phyloP scores from a whole-genome alignment of 129 eudicot genomes.

The Ambrosia trifida region DNA sequence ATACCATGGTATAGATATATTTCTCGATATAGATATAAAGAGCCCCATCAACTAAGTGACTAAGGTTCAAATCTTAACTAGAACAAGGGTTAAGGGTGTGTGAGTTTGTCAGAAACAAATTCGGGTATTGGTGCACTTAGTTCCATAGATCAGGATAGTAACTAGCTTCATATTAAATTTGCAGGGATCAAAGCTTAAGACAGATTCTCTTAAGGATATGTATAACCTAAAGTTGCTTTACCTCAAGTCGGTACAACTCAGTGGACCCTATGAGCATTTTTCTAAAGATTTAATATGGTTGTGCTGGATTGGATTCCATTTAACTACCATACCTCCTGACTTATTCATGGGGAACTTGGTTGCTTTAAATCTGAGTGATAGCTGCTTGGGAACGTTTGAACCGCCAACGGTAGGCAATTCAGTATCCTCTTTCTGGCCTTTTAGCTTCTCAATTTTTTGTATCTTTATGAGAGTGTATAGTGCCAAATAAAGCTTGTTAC shows the following conservation, averaged over 20 bases:
- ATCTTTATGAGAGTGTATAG: neutral
- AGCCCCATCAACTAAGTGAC: no score
- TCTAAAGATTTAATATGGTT: constrained; percentile 35
- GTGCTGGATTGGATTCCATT: constrained; percentile 28
- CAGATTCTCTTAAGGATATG: constrained; percentile 22
- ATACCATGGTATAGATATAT: no score
- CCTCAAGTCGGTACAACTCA: constrained; percentile 25
- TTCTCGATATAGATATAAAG: no score
- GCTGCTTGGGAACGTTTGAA: constrained; percentile 22
- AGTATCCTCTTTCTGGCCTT: neutral
- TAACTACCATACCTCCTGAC: constrained; percentile 3
- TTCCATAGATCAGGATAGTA: neutral
- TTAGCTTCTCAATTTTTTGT: neutral
- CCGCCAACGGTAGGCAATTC: constrained; percentile 17
- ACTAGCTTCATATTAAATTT: neutral
- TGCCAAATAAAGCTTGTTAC: no score
- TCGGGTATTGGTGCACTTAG: neutral
- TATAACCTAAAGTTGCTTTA: constrained; percentile 26
- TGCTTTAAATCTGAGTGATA: constrained; percentile 25
- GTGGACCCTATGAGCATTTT: constrained; percentile 22
- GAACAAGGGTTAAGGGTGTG: no score
- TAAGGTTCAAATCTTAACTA: no score
- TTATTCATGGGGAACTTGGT: constrained; percentile 29
- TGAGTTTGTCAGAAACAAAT: no score
- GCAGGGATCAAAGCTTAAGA: neutral